Base-by-base conservation (phyloP, 352 stramenopile species). In the Phytophthora boehmeriae region DNA sequence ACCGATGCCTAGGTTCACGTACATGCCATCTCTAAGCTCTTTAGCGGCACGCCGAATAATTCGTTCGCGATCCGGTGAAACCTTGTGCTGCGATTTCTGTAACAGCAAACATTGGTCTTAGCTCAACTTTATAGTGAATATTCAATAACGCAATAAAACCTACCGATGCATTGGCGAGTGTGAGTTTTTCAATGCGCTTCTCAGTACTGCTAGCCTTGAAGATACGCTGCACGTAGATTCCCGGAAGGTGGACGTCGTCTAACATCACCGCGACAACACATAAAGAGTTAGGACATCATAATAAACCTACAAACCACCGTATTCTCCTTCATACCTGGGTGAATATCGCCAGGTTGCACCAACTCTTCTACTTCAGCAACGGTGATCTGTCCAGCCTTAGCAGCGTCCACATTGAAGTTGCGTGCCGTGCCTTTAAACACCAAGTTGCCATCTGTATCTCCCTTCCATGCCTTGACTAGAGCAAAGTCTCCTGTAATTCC, bases 1-100 rank as follows among this genome's bases (percentile, higher is more conserved):
- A 2, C 95, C 93, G 63, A 99, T 99, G 38, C 97, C 97, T 23
- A 99, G 64, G 73, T 99, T 99, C 32, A 99, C 96, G 72, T 99
- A 99, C 93, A 98, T 98, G 20, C 96, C 97, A 75, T 99, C 74
- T 63, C 97, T 71, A 10, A 94, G 65, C 54, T 94, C 85, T 63
- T 92, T 91, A 13, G 85, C 85, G 17, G 95, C 95, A 25, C 96
- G 92, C 65, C 95, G 90, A 62, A 98, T 97, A 73, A 99, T 98
- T 57, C 89, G 86, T 53, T 96, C 90, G 59, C 96, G 86, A 59
- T 91, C 81, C 4, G 76, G 70, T 1, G 83, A 92, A 14, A 95
- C 80, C 34, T 86, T 86, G 28, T 79, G 70, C 49, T 84, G 59
- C 22, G 78, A 90, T 19, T 76, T 78, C 58, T 83, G 45, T 14